Percentiles rank a stretch among this genome's conserved stretches.
phyloP scores from a whole-genome alignment of 1,284 basidiomycete genomes.

The Sanghuangporus weigelae region DNA sequence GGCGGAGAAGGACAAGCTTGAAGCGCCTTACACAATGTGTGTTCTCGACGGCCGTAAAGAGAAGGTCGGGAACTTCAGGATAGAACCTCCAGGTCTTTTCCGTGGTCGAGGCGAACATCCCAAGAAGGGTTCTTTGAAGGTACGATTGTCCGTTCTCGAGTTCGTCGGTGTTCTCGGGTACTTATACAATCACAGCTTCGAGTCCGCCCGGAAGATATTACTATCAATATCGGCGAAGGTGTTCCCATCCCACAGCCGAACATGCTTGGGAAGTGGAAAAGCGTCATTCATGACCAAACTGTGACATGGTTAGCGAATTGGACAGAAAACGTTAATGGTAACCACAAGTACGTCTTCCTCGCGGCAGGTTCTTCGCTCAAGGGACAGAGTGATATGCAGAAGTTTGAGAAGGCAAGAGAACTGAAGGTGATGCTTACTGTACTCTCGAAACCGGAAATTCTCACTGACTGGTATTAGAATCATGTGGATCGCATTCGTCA shows the following conservation, averaged over 20 bases:
- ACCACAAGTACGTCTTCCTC: slow-evolving; percentile 94
- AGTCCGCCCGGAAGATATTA: slow-evolving; percentile 89
- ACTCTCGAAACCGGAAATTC: not conserved
- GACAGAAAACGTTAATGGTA: slow-evolving; percentile 93
- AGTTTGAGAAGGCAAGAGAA: slow-evolving; percentile 95
- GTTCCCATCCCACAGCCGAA: slow-evolving; percentile 78
- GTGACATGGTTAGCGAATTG: slow-evolving; percentile 98
- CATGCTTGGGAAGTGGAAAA: slow-evolving; percentile 84
- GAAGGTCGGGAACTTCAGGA: slow-evolving; percentile 96
- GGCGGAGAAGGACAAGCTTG: slow-evolving; percentile 77
- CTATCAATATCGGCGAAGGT: slow-evolving; percentile 84
- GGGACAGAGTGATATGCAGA: slow-evolving; percentile 92
- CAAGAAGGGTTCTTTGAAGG: slow-evolving; percentile 94
- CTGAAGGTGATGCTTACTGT: slow-evolving; percentile 60
- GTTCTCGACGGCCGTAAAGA: slow-evolving; percentile 93
- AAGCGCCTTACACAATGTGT: slow-evolving; percentile 84
- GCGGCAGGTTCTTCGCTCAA: slow-evolving; percentile 92
- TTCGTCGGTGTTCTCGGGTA: not conserved
- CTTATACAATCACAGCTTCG: slow-evolving; percentile 52
- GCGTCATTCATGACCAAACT: slow-evolving; percentile 83
- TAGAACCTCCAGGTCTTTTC: slow-evolving; percentile 97
- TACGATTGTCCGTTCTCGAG: slow-evolving; percentile 29
- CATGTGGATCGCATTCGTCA: slow-evolving; percentile 86
- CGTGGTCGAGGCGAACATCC: slow-evolving; percentile 98
- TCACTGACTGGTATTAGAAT: slow-evolving; percentile 43